phyloP scores from a whole-genome alignment of 306 rosid genomes.

The Malus asiatica region DNA sequence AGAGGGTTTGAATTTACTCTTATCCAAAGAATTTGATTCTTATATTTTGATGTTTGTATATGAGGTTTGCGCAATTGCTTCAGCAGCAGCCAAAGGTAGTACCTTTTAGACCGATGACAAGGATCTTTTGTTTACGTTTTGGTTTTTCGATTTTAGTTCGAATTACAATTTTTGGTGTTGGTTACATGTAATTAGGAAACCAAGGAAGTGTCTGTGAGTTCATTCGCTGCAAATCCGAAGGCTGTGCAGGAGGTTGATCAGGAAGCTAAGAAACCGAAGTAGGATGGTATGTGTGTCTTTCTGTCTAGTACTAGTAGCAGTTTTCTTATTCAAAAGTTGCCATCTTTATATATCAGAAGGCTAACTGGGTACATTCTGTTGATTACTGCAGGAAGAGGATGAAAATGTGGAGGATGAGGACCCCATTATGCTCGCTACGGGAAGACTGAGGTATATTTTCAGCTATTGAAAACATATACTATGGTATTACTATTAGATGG shows the following conservation, averaged over 20 bases:
- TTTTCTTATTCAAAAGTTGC: background rate
- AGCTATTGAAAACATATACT: no score
- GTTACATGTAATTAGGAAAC: conserved; percentile 2
- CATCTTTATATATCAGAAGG: background rate
- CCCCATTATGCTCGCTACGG: conserved; percentile 17
- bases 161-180: background rate
- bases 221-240: background rate
- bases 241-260: background rate
- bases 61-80: background rate
- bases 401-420: conserved; percentile 27
- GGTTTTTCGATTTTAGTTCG: background rate
- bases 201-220: background rate
- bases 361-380: background rate
- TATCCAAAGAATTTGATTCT: background rate
- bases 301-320: background rate
- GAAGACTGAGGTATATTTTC: conserved; percentile 18
- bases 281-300: conserved; percentile 31
- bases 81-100: conserved; percentile 10
- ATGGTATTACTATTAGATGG: background rate
- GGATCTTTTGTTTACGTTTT: background rate
- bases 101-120: background rate
- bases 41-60: conserved; percentile 21
- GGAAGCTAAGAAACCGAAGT: conserved; percentile 21
- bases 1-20: conserved; percentile 2
- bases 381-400: conserved; percentile 40